Base-by-base conservation (phyloP, 768 basidiomycete species). In the Roridomyces roridus region DNA sequence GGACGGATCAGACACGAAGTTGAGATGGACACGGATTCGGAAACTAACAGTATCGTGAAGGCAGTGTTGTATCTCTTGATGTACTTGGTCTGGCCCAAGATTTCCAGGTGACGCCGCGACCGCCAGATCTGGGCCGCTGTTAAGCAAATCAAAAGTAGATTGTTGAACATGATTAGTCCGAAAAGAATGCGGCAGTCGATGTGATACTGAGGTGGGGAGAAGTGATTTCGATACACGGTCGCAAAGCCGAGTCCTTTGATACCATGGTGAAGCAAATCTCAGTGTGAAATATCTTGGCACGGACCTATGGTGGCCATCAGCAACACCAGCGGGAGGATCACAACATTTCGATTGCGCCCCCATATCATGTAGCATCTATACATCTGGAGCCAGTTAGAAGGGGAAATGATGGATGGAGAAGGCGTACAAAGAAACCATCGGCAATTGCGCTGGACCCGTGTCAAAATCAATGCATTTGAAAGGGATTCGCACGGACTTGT, bases 321-420 rank as follows among this genome's bases (percentile, higher is more conserved):
- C 15, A 53, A 20, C 6, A 54, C 7, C 6, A 46, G 20, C 1
- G 53, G 44, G 14, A 28, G 7, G 9, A 46, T 24, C 3, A 54
- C 35, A 11, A n/a, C 28, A 29, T 15, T 26, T 23, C 25, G 21
- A 15, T 46, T 24, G 17, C 39, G 36, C n/a, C 45, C 23, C 53
- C 53, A 54, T 21, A 54, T 54, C 12, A 28, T 31, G 14, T 46
- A 54, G n/a, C 53, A 54, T 6, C 45, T 44, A 54, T 54, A 54
- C n/a, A 40, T 54, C 53, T 54, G n/a, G 14, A 28, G 8, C 10
- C 23, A 6, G 17, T 28, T 29, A 14, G 14, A 20, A 18, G 3
- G 6, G 6, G 17, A 3, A 35, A 34, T 25, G 7, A n/a, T n/a
- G 5, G 7, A 15, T 15, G 25, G 34, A 28, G 14, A 3, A 48